Evolutionary conservation across 352 stramenopile genomes (phyloP), one percentile per base, ranked within the genome.

Genomic region (Phytophthora constricta): DNA sequence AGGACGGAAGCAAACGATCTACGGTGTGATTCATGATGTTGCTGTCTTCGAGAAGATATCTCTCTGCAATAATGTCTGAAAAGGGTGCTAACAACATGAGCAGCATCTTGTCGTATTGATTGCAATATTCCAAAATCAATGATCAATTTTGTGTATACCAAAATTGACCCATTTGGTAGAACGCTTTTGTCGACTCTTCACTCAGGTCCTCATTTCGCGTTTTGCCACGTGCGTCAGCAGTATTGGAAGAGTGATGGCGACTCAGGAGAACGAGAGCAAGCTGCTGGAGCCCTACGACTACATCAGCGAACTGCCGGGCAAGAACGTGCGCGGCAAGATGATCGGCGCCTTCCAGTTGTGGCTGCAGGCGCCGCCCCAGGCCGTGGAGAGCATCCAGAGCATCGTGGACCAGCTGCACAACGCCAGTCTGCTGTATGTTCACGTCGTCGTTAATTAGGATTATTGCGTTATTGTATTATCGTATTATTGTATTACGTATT

Each of bases 321-420:
- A 98, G 76, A 93, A 97, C 71, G 86, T 98, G 33, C 88, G 91
- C 49, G 79, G 82, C 20, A 87, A 87, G 63, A 73, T 98, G 66
- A 91, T 98, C 39, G 85, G 96, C 68, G 89, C 89, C 41, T 98
- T 98, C 74, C 91, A 97, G 74, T 71, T 72, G 31, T 95, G 86
- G 83, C 82, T 96, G 20, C 41, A 66, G 23, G 87, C 89, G 48
- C 90, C 90, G 0, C 50, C 49, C 23, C 78, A 87, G 17, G 75
- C 80, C 23, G 77, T 96, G 11, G 73, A 80, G 19, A 68, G 64
- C 52, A 97, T 98, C 72, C 97, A 98, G 66, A 79, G 86, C 47
- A 98, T 99, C 66, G 87, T 99, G 45, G 93, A 95, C 45, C 90
- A 96, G 76, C 86, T 99, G 34, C 97, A 99, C 81, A 98, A 99